These are phyloP conservation scores for Tricholoma bakamatsutake DNA, from an alignment of 768 basidiomycete species.

Conservation along the genomic window DNA sequence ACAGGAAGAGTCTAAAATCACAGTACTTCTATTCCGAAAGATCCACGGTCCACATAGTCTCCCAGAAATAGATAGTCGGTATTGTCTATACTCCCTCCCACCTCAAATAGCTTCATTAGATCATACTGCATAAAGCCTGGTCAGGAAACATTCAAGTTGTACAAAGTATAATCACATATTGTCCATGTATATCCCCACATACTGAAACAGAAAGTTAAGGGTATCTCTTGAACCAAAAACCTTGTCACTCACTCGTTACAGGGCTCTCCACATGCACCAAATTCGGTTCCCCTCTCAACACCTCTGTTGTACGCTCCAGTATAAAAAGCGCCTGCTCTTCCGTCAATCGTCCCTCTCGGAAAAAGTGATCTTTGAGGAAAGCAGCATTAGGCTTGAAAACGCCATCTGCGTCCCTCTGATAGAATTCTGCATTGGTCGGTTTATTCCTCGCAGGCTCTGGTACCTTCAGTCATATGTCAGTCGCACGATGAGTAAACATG, in stretches of 20 bases:
- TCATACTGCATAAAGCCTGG: constrained; percentile 61
- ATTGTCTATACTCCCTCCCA: constrained; percentile 79
- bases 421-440: constrained; percentile 76
- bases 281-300: constrained; percentile 76
- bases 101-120: constrained; percentile 95
- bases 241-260: constrained; percentile 70
- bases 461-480: constrained; percentile 42
- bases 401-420: constrained; percentile 37
- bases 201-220: constrained; percentile 40
- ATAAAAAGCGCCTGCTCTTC: constrained; percentile 86
- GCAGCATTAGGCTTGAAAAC: constrained; percentile 64
- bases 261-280: constrained; percentile 83
- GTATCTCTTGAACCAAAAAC: background rate
- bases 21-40: constrained; percentile 66
- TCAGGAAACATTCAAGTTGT: background rate
- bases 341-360: constrained; percentile 78
- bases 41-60: constrained; percentile 96
- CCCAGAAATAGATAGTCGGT: constrained; percentile 92
- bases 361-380: constrained; percentile 86
- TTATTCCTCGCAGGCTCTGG: constrained; percentile 55
- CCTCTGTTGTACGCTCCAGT: constrained; percentile 55
- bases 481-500: background rate
- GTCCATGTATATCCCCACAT: constrained; percentile 96
- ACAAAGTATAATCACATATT: constrained; percentile 59
- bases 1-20: constrained; percentile 3